Base-by-base conservation (phyloP, 2,329 filamentous ascomycete genomes). In the Clathrospora elynae region DNA sequence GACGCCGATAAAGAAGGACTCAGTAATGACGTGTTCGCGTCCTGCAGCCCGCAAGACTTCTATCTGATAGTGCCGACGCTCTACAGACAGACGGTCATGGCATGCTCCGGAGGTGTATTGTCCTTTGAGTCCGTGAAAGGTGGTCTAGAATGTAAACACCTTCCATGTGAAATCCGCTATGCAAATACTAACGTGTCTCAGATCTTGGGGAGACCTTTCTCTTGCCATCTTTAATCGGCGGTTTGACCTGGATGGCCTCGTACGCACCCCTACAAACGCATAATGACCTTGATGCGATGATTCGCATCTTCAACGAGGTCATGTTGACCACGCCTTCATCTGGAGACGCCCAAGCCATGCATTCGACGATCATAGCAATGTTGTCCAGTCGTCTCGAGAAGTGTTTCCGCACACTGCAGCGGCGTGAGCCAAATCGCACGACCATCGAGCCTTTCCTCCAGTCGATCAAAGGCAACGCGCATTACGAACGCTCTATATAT, bases 11-110 rank as follows among this genome's bases (percentile, higher is more conserved):
- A 80, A 6, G 87, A 91, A 55, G 87, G 86, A 0, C 80, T 93
- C 3, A 84, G 84, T 6, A 88, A 93, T 58, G 88, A 92, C 44
- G 74, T 92, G 6, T 88, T 92, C 81, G 85, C 87, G 6, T 87
- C 86, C 1, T 93, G 88, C 57, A 84, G 85, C 1, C 89, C 89
- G 1, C 88, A 91, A 61, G 84, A 90, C 25, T 93, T 93, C 63
- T 92, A 92, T 58, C 73, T 88, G 12, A 76, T 93, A 3, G 83
- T 90, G 10, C 86, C 89, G 1, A 86, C 87, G 0, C 72, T 93
- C 0, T 90, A 92, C 62, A 80, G 86, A 53, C 86, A 90, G 55
- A 88, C 86, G 28, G 80, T 90, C 0, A 73, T 86, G 23, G 88
- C 87, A 1, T 84, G 83, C 53, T 80, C 81, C n/a, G 77, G 78